Conservation (phyloP, 305 asterid genomes). For the Andrographis paniculata region DNA sequence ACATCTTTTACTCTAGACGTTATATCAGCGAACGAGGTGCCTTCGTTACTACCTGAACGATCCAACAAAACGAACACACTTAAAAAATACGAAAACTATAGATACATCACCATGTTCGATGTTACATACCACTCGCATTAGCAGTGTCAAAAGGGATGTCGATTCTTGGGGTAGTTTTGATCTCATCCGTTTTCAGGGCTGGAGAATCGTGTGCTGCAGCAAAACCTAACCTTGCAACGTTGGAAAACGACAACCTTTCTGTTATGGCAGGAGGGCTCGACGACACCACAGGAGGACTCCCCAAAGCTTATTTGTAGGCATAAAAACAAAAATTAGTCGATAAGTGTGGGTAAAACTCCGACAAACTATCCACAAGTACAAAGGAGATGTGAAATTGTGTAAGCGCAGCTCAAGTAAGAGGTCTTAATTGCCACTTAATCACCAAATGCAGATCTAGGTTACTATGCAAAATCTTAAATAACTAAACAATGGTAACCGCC, state of each 20-base stretch:
- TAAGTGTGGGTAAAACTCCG: too few relatives aligned
- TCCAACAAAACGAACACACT: too few relatives aligned
- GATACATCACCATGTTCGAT: not conserved
- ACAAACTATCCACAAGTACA: too few relatives aligned
- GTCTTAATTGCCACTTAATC: too few relatives aligned
- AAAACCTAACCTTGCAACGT: conserved; percentile 88
- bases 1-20: conserved; percentile 47
- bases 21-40: conserved; percentile 60
- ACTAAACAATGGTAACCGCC: too few relatives aligned
- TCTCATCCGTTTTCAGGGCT: conserved; percentile 33
- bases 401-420: too few relatives aligned
- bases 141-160: conserved; percentile 29
- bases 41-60: conserved; percentile 25
- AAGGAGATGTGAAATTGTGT: too few relatives aligned
- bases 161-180: conserved; percentile 19
- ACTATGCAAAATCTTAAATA: too few relatives aligned
- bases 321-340: conserved; percentile 19
- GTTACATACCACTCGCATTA: conserved; percentile 24
- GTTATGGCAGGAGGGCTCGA: conserved; percentile 46
- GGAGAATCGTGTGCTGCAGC: conserved; percentile 93
- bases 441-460: too few relatives aligned
- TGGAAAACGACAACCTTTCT: conserved; percentile 61
- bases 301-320: conserved; percentile 47
- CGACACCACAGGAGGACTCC: conserved; percentile 43
- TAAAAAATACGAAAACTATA: not conserved